Evolutionary conservation across 2,329 filamentous ascomycete genomes (phyloP).

Genomic region (Fusarium annulatum): DNA sequence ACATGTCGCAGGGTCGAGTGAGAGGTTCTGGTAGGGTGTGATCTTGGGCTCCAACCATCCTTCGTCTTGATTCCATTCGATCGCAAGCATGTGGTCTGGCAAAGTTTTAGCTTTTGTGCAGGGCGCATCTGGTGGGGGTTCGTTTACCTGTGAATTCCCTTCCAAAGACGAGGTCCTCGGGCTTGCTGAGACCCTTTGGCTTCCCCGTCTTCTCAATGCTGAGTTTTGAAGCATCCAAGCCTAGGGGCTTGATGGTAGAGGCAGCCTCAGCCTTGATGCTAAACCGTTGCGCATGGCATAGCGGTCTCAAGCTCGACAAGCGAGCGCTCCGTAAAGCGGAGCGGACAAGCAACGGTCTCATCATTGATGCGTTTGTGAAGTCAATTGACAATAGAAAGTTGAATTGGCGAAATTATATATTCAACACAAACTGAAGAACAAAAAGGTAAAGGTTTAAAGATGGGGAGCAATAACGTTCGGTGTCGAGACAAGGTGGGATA

Average conservation of each 20-base stretch:
- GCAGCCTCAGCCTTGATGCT: slow-evolving; percentile 65
- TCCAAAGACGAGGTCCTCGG: slow-evolving; percentile 89
- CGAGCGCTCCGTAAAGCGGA: slow-evolving; percentile 52
- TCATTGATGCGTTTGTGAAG: slow-evolving; percentile 29
- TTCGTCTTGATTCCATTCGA: slow-evolving; percentile 88
- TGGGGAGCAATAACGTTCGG: not conserved
- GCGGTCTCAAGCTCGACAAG: slow-evolving; percentile 52
- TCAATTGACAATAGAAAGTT: slow-evolving; percentile 10
- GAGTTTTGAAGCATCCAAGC: slow-evolving; percentile 82
- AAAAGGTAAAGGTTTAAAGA: slow-evolving; percentile 1
- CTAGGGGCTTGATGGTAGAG: slow-evolving; percentile 65
- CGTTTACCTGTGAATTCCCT: slow-evolving; percentile 83
- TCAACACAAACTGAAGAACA: not conserved
- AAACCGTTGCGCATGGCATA: slow-evolving; percentile 54
- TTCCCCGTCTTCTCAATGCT: slow-evolving; percentile 77
- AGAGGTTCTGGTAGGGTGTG: slow-evolving; percentile 95
- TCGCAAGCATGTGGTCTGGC: slow-evolving; percentile 93
- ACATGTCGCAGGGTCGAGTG: slow-evolving; percentile 93
- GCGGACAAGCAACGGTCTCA: slow-evolving; percentile 49
- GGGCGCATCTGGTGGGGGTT: not conserved
- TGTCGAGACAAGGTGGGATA: slow-evolving; percentile 20
- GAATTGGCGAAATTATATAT: not conserved
- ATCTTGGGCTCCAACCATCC: slow-evolving; percentile 90
- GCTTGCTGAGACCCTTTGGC: slow-evolving; percentile 79
- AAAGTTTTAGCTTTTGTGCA: slow-evolving; percentile 26